These are phyloP conservation scores for Hypericum perforatum DNA, from an alignment of 345 rosid species.

Conservation along the genomic window DNA sequence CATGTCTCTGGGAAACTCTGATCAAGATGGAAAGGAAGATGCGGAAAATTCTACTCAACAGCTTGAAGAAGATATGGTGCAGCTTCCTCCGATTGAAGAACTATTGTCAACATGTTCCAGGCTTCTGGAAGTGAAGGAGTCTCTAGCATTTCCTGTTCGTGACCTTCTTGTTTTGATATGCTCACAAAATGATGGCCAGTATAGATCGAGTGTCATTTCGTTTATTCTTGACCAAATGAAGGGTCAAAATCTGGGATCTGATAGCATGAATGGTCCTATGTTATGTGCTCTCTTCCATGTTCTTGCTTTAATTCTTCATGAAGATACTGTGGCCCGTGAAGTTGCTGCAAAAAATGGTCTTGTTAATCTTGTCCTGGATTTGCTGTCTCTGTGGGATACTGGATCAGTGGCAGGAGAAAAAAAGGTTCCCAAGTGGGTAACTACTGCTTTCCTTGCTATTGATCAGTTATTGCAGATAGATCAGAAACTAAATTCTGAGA, in stretches of 20 bases:
- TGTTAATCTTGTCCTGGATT: constrained; percentile 55
- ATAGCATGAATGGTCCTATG: constrained; percentile 38
- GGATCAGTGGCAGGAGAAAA: constrained; percentile 39
- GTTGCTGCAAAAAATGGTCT: constrained; percentile 65
- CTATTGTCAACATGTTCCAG: constrained; percentile 71
- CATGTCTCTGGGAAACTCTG: constrained; percentile 87
- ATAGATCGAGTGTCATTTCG: constrained; percentile 63
- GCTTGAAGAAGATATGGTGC: constrained; percentile 66
- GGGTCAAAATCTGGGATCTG: constrained; percentile 42
- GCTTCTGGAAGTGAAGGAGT: constrained; percentile 86
- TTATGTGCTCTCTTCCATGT: constrained; percentile 72
- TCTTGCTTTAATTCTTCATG: constrained; percentile 86
- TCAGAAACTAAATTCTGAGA: constrained; percentile 63
- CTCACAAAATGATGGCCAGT: constrained; percentile 80
- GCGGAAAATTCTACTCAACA: constrained; percentile 33
- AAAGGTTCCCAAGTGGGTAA: constrained; percentile 84
- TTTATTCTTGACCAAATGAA: constrained; percentile 66
- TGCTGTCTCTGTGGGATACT: constrained; percentile 71
- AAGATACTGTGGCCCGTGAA: constrained; percentile 78
- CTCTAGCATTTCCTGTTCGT: constrained; percentile 79
- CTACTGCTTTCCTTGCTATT: constrained; percentile 85
- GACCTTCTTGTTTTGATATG: constrained; percentile 78
- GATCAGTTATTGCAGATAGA: constrained; percentile 86
- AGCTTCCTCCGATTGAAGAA: constrained; percentile 84
- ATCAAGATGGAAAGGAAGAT: constrained; percentile 65